Conservation (phyloP, 1,284 basidiomycete genomes). For the Tilletiaria anomala region DNA sequence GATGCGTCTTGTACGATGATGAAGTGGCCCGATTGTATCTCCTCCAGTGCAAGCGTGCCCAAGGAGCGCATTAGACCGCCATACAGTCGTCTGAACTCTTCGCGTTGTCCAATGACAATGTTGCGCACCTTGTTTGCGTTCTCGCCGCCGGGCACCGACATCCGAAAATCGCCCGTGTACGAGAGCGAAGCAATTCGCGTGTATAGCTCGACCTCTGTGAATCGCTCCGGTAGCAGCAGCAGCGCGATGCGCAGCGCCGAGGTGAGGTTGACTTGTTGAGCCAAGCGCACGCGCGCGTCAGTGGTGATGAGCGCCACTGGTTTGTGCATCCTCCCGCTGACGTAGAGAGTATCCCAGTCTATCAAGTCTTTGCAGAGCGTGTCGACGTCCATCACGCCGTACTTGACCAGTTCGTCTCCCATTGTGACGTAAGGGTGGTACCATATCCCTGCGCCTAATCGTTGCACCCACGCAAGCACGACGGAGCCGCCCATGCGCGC, state of each 20-base stretch:
- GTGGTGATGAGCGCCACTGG: constrained; percentile 45
- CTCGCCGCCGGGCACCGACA: constrained; percentile 76
- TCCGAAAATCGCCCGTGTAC: constrained; percentile 73
- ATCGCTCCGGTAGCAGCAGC: constrained; percentile 48
- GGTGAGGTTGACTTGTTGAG: constrained; percentile 80
- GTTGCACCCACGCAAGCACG: constrained; percentile 63
- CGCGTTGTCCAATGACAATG: constrained; percentile 57
- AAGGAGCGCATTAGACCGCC: constrained; percentile 44
- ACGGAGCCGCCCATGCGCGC: constrained; percentile 64
- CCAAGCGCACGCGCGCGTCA: constrained; percentile 74
- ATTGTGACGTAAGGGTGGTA: constrained; percentile 34
- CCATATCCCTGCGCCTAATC: constrained; percentile 77
- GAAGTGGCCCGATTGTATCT: constrained; percentile 13
- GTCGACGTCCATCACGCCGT: constrained; percentile 87
- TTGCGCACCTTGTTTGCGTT: constrained; percentile 87
- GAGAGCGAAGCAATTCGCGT: constrained; percentile 70
- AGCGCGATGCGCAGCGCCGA: constrained; percentile 73
- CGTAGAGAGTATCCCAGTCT: constrained; percentile 84
- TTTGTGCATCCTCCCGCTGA: constrained; percentile 93
- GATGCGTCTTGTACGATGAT: constrained; percentile 17
- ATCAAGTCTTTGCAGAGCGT: constrained; percentile 74
- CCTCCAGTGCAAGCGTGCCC: constrained; percentile 21
- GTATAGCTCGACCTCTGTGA: constrained; percentile 68
- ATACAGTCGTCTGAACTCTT: constrained; percentile 77
- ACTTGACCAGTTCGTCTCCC: constrained; percentile 67